These are phyloP conservation scores for Acanthamoeba healyi DNA, from an alignment of 208 protist species.

Conservation along the genomic window DNA sequence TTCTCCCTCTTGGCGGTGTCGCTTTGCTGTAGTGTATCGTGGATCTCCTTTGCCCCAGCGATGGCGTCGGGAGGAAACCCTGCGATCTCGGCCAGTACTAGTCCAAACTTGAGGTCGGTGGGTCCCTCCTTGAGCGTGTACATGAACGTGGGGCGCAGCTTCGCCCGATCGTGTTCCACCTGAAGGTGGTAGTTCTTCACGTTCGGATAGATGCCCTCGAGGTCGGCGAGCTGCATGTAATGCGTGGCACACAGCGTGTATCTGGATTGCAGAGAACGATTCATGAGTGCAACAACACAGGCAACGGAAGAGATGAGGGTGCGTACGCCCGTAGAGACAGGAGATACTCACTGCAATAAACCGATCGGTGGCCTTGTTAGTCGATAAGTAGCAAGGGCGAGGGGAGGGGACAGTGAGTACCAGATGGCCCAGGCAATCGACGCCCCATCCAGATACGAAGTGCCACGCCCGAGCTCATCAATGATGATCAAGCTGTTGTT, in stretches of 20 bases:
- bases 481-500: constrained; percentile 71
- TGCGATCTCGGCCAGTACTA: constrained; percentile 40
- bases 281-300: neutral
- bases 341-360: constrained; percentile 29
- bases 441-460: constrained; percentile 48
- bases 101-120: constrained; percentile 44
- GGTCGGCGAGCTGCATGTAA: constrained; percentile 57
- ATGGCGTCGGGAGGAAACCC: constrained; percentile 57
- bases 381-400: neutral
- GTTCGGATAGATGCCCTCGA: constrained; percentile 56
- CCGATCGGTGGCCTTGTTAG: neutral
- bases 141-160: constrained; percentile 11
- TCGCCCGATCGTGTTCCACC: constrained; percentile 54
- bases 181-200: constrained; percentile 75
- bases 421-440: constrained; percentile 70
- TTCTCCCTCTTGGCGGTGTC: constrained; percentile 23
- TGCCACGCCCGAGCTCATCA: constrained; percentile 60
- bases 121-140: constrained; percentile 67
- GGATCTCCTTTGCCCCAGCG: constrained; percentile 34
- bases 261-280: neutral
- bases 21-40: neutral
- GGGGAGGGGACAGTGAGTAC: neutral
- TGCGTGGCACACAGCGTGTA: constrained; percentile 63
- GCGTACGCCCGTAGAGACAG: constrained; percentile 18
- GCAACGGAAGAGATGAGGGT: neutral